Conservation (phyloP, 2,329 filamentous ascomycete species). For the Orbilia ellipsospora region DNA sequence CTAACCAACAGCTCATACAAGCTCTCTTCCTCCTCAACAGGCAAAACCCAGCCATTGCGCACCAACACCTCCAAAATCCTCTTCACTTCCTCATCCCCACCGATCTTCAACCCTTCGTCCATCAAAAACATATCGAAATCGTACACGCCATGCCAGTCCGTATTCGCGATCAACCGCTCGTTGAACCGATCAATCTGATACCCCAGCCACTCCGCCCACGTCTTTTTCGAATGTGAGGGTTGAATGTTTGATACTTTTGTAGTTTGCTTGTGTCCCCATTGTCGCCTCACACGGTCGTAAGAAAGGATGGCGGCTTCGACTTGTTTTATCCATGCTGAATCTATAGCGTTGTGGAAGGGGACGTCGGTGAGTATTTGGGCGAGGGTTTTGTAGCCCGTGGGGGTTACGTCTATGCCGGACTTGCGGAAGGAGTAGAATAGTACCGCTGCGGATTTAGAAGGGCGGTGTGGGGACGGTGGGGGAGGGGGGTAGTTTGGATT, state of each 20-base stretch:
- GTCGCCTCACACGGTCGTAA: neutral
- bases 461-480: neutral
- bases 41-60: constrained; percentile 38
- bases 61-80: constrained; percentile 44
- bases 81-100: constrained; percentile 37
- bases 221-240: neutral
- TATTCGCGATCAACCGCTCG: constrained; percentile 28
- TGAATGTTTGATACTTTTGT: constrained; percentile 7
- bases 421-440: constrained; percentile 19
- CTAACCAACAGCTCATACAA: constrained; percentile 21
- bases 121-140: constrained; percentile 31
- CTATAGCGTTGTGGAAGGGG: constrained; percentile 17
- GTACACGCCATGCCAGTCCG: constrained; percentile 20
- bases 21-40: constrained; percentile 23
- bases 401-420: constrained; percentile 36
- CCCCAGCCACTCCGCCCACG: constrained; percentile 23
- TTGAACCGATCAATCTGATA: constrained; percentile 25
- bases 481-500: neutral
- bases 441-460: constrained; percentile 6
- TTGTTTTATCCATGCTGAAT: constrained; percentile 19
- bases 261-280: neutral
- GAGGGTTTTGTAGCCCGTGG: constrained; percentile 15
- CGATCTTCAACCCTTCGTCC: constrained; percentile 42
- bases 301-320: constrained; percentile 28
- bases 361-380: constrained; percentile 22